phyloP scores from a whole-genome alignment of 2,329 filamentous ascomycete species.

The Fonsecaea pugnacius region DNA sequence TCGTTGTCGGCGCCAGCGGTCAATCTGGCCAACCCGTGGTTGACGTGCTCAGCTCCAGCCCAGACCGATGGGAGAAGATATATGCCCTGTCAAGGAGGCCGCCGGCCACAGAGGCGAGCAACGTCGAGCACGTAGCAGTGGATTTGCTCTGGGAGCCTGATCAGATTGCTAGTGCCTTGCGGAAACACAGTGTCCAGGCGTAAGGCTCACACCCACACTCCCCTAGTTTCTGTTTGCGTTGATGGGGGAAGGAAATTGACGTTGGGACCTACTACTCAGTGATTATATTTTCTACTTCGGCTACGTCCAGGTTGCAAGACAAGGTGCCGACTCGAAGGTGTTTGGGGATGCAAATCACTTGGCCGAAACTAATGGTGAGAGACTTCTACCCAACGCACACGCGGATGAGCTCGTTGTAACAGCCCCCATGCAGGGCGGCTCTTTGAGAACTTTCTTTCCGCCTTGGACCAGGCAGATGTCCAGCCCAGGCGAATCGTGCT shows the following conservation, averaged over 20 bases:
- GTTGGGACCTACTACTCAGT: slow-evolving; percentile 14
- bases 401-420: slow-evolving; percentile 29
- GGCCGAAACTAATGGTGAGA: slow-evolving; percentile 26
- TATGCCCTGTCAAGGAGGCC: slow-evolving; percentile 55
- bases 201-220: slow-evolving; percentile 6
- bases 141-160: slow-evolving; percentile 23
- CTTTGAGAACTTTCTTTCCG: slow-evolving; percentile 54
- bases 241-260: not conserved
- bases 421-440: slow-evolving; percentile 37
- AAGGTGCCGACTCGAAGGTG: slow-evolving; percentile 18
- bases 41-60: slow-evolving; percentile 19
- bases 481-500: slow-evolving; percentile 54
- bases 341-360: slow-evolving; percentile 23
- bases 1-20: slow-evolving; percentile 22
- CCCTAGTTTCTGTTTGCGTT: not conserved
- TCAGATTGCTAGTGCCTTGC: slow-evolving; percentile 13
- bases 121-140: slow-evolving; percentile 20
- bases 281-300: slow-evolving; percentile 29
- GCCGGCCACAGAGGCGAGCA: slow-evolving; percentile 38
- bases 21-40: slow-evolving; percentile 21
- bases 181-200: slow-evolving; percentile 26
- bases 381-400: not conserved
- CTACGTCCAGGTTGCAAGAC: slow-evolving; percentile 26
- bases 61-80: slow-evolving; percentile 56
- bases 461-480: slow-evolving; percentile 49